phyloP scores from a whole-genome alignment of 805 yeast species.

The Ogataea ramenticola region DNA sequence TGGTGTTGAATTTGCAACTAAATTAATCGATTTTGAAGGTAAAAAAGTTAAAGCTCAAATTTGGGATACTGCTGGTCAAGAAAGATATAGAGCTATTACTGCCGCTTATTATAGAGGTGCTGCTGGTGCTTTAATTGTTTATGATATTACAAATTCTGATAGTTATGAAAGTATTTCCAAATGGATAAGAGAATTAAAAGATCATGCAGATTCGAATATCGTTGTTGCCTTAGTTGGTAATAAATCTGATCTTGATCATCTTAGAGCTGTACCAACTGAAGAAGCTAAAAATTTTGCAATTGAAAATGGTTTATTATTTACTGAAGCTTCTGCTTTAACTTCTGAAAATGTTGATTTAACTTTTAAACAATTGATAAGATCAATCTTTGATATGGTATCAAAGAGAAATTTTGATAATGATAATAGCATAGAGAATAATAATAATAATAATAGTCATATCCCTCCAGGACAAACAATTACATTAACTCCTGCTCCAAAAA shows the following conservation, averaged over 20 bases:
- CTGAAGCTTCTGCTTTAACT: constrained; percentile 92
- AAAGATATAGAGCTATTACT: constrained; percentile 95
- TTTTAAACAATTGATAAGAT: constrained; percentile 86
- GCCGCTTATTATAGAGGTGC: constrained; percentile 98
- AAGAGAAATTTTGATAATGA: constrained; percentile 80
- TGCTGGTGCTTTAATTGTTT: constrained; percentile 92
- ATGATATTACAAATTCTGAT: constrained; percentile 88
- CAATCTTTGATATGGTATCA: constrained; percentile 90
- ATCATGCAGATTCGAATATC: constrained; percentile 90
- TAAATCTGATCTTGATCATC: constrained; percentile 83
- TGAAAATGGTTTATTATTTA: constrained; percentile 85
- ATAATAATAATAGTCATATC: constrained; percentile 40
- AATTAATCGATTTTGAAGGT: constrained; percentile 84
- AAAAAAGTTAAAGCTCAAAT: constrained; percentile 83
- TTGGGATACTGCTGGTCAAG: constrained; percentile 99
- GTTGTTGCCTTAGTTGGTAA: constrained; percentile 92
- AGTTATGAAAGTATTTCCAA: constrained; percentile 79
- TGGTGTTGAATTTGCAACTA: constrained; percentile 97
- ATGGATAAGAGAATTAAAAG: constrained; percentile 87
- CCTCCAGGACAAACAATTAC: constrained; percentile 86
- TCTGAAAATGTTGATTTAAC: constrained; percentile 93
- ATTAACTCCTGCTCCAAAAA: constrained; percentile 89
- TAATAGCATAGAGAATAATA: constrained; percentile 39
- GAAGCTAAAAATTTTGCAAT: constrained; percentile 93
- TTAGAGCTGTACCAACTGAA: constrained; percentile 95